Percentiles rank a stretch among this genome's conserved stretches.
Evolutionary conservation across 768 basidiomycete genomes (phyloP).

Genomic region (Cystobasidiopsis lactophilus): DNA sequence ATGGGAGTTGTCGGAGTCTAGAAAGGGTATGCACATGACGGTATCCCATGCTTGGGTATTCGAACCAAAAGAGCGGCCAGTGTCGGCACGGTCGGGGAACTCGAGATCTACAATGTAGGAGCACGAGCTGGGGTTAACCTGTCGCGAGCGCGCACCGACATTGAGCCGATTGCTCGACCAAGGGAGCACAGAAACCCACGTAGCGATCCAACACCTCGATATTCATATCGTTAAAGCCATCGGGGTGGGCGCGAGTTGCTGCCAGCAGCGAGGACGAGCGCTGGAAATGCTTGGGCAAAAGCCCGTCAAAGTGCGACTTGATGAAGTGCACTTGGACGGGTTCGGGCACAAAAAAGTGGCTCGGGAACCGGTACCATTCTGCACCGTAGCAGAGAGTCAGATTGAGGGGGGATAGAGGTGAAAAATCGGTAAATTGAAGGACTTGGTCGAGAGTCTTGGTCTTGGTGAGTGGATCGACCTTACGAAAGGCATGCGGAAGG

Average conservation of each 20-base stretch:
- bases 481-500: conserved; percentile 35
- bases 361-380: conserved; percentile 90
- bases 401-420: conserved; percentile 44
- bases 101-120: conserved; percentile 81
- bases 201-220: conserved; percentile 53
- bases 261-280: conserved; percentile 32
- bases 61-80: conserved; percentile 60
- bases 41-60: conserved; percentile 54
- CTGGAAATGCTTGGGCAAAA: conserved; percentile 64
- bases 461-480: conserved; percentile 11
- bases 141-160: conserved; percentile 31
- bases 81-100: conserved; percentile 39
- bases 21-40: conserved; percentile 55
- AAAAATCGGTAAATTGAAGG: conserved; percentile 37
- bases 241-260: conserved; percentile 40
- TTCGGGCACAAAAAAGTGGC: conserved; percentile 67
- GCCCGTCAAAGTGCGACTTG: conserved; percentile 74
- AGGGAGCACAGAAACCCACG: conserved; percentile 3
- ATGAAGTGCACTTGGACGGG: conserved; percentile 65
- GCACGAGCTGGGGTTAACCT: conserved; percentile 51
- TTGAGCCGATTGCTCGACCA: too few relatives aligned
- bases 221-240: conserved; percentile 70
- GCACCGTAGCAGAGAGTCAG: conserved; percentile 68
- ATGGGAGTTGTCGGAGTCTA: conserved; percentile 56
- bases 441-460: conserved; percentile 25